Evolutionary conservation across 192 early-diverging fungal genomes (phyloP).

Genomic region (Coemansia sp.): DNA sequence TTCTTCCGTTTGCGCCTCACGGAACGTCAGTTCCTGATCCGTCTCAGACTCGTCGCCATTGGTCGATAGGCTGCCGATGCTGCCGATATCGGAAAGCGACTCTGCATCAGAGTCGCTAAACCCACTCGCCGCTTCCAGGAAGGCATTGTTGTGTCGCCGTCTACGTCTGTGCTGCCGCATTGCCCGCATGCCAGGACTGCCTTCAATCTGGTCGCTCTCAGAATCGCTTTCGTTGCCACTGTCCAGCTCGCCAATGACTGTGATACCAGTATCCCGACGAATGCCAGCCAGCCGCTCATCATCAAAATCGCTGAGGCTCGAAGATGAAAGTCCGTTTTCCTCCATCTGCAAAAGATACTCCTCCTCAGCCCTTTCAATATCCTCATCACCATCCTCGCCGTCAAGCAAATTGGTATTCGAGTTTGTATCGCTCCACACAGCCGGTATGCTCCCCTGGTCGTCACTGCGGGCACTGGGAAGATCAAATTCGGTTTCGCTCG

Average conservation of each 20-base stretch:
- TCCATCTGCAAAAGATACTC: slow-evolving; percentile 26
- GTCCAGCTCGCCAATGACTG: slow-evolving; percentile 1
- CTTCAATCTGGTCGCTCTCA: slow-evolving; percentile 15
- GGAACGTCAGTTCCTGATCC: slow-evolving; percentile 45
- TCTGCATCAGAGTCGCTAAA: not conserved
- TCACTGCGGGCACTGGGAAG: slow-evolving; percentile 6
- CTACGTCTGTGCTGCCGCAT: slow-evolving; percentile 1
- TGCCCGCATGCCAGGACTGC: too few species aligned
- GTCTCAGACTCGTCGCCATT: slow-evolving; percentile 17
- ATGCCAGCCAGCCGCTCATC: slow-evolving; percentile 22
- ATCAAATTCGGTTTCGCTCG: slow-evolving; percentile 48
- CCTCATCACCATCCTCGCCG: slow-evolving; percentile 25
- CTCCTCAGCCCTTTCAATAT: slow-evolving; percentile 35
- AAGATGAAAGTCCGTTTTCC: slow-evolving; percentile 24
- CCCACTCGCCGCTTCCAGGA: not conserved
- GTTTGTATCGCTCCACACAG: slow-evolving; percentile 25
- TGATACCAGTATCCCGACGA: slow-evolving; percentile 4
- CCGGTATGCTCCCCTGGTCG: not conserved
- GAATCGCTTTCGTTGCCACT: slow-evolving; percentile 45
- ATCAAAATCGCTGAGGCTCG: slow-evolving; percentile 46
- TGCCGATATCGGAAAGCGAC: slow-evolving; percentile 7
- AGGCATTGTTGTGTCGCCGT: not conserved
- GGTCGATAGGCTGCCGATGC: slow-evolving; percentile 1
- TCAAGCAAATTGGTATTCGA: slow-evolving; percentile 9
- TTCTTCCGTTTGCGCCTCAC: slow-evolving; percentile 22